Evolutionary conservation across 805 yeast species (phyloP), one percentile per base, ranked within the genome.

Genomic region (Ogataea angusta): DNA sequence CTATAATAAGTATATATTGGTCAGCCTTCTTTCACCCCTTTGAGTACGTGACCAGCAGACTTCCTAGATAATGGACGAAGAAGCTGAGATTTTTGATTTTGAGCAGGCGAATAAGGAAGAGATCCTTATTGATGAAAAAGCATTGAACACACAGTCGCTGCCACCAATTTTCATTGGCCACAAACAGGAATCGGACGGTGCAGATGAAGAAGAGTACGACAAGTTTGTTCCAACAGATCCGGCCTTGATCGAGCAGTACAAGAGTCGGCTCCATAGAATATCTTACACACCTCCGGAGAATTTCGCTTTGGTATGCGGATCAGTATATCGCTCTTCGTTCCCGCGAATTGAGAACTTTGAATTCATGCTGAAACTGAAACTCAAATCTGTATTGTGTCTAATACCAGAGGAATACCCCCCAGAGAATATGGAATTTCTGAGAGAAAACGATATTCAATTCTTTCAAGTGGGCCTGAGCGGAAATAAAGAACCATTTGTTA

Each of bases 381-480:
- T 93, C 38, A 86, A 82, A 55, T 78, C 91, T 9, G 76, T 93
- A 3, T 65, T 93, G 45, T 87, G 95, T 45, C 70, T 91, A 35
- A 85, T 91, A 10, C 95, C 97, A 0, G 99, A 93, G 57, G 89
- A 83, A 18, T 91, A 91, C 56, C 97, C 99, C 0, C 70, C 67
- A 23, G 87, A 85, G 48, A 88, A 90, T 55, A 51, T 60, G 27
- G 78, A 77, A 35, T 89, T 87, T 55, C 65, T 87, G 43, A 58
- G 70, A 28, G 66, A 70, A 28, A 72, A 87, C 36, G 71, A 72
- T 15, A 88, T 93, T 35, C 65, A 74, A 51, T 69, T 90, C 27
- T 86, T 80, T 56, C 98, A 89, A 62, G 80, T 91, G 27, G 96
- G 97, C 1, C 76, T 93, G 79, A 81, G 93, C 31, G 99, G 98